Conservation (phyloP, 2,329 filamentous ascomycete genomes). For the Aspergillus latus region DNA sequence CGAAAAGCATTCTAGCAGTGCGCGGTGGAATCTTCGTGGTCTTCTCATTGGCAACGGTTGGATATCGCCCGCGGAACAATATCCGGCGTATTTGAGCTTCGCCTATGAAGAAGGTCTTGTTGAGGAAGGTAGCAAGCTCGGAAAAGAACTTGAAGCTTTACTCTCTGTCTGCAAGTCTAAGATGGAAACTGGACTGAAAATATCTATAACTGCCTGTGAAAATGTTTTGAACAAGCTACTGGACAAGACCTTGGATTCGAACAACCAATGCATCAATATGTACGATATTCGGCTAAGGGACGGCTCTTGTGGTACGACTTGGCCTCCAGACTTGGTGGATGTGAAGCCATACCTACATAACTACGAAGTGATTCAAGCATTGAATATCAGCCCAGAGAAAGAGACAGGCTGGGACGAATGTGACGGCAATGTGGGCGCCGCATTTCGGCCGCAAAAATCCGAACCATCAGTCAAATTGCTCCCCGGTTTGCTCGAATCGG, state of each 20-base stretch:
- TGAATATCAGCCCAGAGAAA: conserved; percentile 81
- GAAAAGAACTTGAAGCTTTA: conserved; percentile 66
- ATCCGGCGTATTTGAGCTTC: conserved; percentile 79
- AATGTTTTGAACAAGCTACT: conserved; percentile 72
- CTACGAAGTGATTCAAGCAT: conserved; percentile 71
- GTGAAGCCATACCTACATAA: conserved; percentile 84
- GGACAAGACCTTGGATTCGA: conserved; percentile 57
- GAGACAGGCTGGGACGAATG: conserved; percentile 91
- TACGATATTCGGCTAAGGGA: conserved; percentile 84
- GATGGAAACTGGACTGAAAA: conserved; percentile 58
- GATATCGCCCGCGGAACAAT: conserved; percentile 90
- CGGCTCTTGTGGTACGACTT: conserved; percentile 93
- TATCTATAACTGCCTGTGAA: conserved; percentile 75
- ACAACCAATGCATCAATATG: conserved; percentile 80
- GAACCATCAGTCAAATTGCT: conserved; percentile 71
- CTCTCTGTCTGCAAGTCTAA: conserved; percentile 66
- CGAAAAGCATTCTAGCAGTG: conserved; percentile 25
- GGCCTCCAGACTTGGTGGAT: conserved; percentile 80
- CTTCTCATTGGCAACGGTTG: conserved; percentile 96
- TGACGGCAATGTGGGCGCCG: conserved; percentile 70
- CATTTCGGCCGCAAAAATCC: conserved; percentile 71
- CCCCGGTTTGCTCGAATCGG: conserved; percentile 71
- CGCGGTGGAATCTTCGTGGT: conserved; percentile 75
- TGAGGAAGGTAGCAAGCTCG: conserved; percentile 62
- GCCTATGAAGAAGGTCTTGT: conserved; percentile 76